phyloP scores from a whole-genome alignment of 2,329 filamentous ascomycete species.

The Paecilomyces sp. region DNA sequence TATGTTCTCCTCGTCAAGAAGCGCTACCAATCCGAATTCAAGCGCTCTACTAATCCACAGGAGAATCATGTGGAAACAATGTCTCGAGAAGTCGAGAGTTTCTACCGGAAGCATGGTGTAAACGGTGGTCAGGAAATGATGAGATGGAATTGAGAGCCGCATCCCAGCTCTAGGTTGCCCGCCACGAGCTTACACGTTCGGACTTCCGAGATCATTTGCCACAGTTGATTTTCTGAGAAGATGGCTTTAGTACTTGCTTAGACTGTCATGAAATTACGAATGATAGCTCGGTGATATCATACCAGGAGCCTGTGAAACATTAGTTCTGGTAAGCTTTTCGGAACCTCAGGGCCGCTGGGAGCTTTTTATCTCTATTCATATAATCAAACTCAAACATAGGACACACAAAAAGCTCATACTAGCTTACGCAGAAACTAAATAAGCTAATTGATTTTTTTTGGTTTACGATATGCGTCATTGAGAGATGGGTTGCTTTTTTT shows the following conservation, averaged over 20 bases:
- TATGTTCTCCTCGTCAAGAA: too few relatives aligned
- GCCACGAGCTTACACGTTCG: neutral
- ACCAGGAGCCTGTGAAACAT: neutral
- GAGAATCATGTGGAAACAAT: neutral
- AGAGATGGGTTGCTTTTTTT: too few relatives aligned
- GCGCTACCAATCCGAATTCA: too few relatives aligned
- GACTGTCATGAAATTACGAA: neutral
- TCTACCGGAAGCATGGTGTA: neutral
- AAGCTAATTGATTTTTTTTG: too few relatives aligned
- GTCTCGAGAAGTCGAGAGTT: too few relatives aligned
- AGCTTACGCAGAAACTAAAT: too few relatives aligned
- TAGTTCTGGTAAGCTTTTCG: neutral
- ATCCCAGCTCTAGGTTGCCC: neutral
- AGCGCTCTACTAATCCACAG: too few relatives aligned
- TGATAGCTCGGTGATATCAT: neutral
- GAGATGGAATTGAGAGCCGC: neutral
- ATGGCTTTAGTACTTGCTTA: neutral
- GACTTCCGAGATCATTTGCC: neutral
- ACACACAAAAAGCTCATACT: too few relatives aligned
- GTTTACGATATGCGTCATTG: too few relatives aligned
- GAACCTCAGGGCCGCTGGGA: neutral
- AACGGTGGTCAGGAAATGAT: neutral
- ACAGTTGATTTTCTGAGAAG: neutral
- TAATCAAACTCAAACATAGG: neutral
- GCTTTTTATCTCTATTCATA: neutral